A percentile compares a stretch with the other conserved stretches of the same genome.
Evolutionary conservation across 192 early-diverging fungal genomes (phyloP).

Genomic region (Polychytrium aggregatum): DNA sequence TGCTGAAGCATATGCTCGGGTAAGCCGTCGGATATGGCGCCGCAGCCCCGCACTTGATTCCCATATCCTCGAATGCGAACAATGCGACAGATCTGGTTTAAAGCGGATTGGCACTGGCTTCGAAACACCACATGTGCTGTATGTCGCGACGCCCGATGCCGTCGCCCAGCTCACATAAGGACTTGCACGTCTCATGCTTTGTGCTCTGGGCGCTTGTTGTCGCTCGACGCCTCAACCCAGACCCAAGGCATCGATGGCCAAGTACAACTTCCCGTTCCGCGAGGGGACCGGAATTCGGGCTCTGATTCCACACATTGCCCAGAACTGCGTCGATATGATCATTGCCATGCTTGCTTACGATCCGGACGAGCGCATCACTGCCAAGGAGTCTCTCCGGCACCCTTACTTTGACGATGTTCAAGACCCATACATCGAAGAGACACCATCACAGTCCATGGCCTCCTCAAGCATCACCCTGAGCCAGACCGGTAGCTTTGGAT

Average conservation of each 20-base stretch:
- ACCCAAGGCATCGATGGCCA: slow-evolving; percentile 18
- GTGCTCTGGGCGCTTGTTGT: not conserved
- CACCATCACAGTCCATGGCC: no score
- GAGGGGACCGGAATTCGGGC: slow-evolving; percentile 37
- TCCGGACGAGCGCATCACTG: slow-evolving; percentile 40
- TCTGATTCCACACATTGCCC: slow-evolving; percentile 27
- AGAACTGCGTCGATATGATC: slow-evolving; percentile 37
- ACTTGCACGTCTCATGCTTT: slow-evolving; percentile 1
- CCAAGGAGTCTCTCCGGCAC: slow-evolving; percentile 29
- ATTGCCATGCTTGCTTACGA: slow-evolving; percentile 33
- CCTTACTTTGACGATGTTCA: slow-evolving; percentile 29
- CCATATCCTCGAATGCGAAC: no score
- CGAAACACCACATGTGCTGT: no score
- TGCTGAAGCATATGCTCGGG: slow-evolving; percentile 44
- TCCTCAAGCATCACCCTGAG: no score
- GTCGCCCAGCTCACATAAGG: no score
- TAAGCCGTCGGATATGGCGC: no score
- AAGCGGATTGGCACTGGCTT: no score
- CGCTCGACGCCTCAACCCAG: slow-evolving; percentile 1
- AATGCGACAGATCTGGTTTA: no score
- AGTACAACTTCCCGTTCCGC: slow-evolving; percentile 41
- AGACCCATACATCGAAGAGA: no score
- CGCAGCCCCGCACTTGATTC: no score
- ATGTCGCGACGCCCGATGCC: no score
- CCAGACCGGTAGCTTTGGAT: no score